A percentile compares a stretch with the other conserved stretches of the same genome.
Evolutionary conservation across 192 early-diverging fungal genomes (phyloP).

Genomic region (Chytriomyces sp.): DNA sequence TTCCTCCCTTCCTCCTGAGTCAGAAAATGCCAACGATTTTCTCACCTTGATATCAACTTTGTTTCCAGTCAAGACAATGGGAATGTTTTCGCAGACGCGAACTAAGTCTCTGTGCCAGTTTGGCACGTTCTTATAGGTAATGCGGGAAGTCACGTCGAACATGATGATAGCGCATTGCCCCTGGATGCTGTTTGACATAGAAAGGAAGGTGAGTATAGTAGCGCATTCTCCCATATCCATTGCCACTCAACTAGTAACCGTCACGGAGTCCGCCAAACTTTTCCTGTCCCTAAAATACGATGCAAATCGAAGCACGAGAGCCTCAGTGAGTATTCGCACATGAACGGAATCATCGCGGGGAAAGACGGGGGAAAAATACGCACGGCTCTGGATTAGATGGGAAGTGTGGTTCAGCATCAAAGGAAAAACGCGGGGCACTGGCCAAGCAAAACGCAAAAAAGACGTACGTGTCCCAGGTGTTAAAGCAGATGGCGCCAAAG

Average conservation of each 20-base stretch:
- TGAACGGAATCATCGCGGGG: neutral
- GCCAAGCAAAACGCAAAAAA: slow-evolving; percentile 3
- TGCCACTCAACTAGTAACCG: slow-evolving; percentile 87
- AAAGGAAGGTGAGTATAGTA: neutral
- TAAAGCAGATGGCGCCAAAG: slow-evolving; percentile 94
- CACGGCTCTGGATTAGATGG: neutral
- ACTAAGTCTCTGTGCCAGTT: slow-evolving; percentile 99
- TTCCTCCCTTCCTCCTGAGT: too few relatives aligned
- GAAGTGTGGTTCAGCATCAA: neutral
- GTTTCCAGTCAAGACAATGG: slow-evolving; percentile 99
- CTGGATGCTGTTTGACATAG: slow-evolving; percentile 71
- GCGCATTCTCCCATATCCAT: neutral
- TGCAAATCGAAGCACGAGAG: too few relatives aligned
- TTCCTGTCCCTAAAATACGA: slow-evolving; percentile 80
- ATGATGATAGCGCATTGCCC: slow-evolving; percentile 99
- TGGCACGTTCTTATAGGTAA: slow-evolving; percentile 99
- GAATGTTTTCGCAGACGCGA: slow-evolving; percentile 99
- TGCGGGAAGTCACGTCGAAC: slow-evolving; percentile 99
- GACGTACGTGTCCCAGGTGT: slow-evolving; percentile 93
- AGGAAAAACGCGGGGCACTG: slow-evolving; percentile 12
- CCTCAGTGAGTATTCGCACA: too few relatives aligned
- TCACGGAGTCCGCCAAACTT: slow-evolving; percentile 99
- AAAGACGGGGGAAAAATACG: neutral
- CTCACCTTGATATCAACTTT: slow-evolving; percentile 98
- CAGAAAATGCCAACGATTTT: too few relatives aligned